Evolutionary conservation across 2,329 filamentous ascomycete species (phyloP), one percentile per base, ranked within the genome.

Genomic region (Beauveria bassiana): DNA sequence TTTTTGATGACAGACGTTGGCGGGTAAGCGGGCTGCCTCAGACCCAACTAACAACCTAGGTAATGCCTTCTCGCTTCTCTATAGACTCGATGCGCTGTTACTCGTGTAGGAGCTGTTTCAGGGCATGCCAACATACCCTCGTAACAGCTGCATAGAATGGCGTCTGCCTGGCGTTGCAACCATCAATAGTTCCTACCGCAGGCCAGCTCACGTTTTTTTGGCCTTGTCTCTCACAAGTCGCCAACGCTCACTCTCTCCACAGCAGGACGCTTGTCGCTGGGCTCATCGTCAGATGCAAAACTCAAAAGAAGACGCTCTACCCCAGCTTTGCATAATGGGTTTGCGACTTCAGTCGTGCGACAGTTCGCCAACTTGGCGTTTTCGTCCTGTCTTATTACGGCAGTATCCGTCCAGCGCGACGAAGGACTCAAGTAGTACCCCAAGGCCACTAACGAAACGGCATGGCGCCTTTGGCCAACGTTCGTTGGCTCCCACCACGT

Each of bases 361-460:
- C 45, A 24, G 2, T 16, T 24, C 45, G 8, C 16, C 28, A n/a
- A 51, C 10, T 28, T 16, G 24, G 43, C n/a, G 10, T 47, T 59
- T 4, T 43, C 5, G 3, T 18, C n/a, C 18, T n/a, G n/a, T 51
- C 46, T 42, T 46, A 57, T 14, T 45, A 40, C 18, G 43, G 54
- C 54, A 49, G 28, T 57, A 20, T 28, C 56, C 46, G 46, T 51
- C 31, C 38, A 2, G 31, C 34, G 34, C 47, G 18, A 18, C 22
- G 51, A 14, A 22, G 22, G 22, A 22, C 22, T 22, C 22, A 22
- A 31, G 38, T n/a, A 52, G 18, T 20, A 18, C n/a, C 26, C 24
- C 42, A 40, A 53, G 38, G 16, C 16, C 58, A 60, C 50, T 60
- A 60, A 53, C 24, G 40, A 54, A 60, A 20, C 58, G 49, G 49